phyloP scores from a whole-genome alignment of 495 filamentous ascomycete genomes.

The Neurospora cerealis region DNA sequence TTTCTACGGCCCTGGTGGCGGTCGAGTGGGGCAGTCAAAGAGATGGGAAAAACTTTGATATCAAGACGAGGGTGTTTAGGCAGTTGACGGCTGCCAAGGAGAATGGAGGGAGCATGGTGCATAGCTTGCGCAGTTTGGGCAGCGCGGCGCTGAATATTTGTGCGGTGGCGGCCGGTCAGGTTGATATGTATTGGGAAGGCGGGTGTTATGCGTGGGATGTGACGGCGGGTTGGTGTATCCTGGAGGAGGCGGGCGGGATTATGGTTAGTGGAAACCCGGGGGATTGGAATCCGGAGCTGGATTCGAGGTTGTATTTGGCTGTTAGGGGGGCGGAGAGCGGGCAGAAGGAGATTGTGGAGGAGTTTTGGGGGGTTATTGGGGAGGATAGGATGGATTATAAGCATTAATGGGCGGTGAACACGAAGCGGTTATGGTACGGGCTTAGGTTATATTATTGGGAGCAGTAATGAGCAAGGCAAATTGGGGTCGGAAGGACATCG shows the following conservation, averaged over 20 bases:
- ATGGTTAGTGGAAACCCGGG: conserved; percentile 72
- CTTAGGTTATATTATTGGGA: not conserved
- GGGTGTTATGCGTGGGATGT: conserved; percentile 96
- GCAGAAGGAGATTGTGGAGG: conserved; percentile 66
- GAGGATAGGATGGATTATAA: conserved; percentile 42
- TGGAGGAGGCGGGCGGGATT: conserved; percentile 73
- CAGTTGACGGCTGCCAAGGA: conserved; percentile 53
- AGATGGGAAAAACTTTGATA: conserved; percentile 61
- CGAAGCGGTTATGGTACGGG: not conserved
- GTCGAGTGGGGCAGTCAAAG: conserved; percentile 75
- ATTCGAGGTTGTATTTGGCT: conserved; percentile 69
- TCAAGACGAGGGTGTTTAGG: conserved; percentile 61
- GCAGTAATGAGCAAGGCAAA: not conserved
- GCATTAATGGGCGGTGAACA: conserved; percentile 2
- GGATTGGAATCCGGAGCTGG: conserved; percentile 63
- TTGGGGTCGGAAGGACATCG: not conserved
- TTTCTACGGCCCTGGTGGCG: conserved; percentile 54
- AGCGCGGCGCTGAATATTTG: conserved; percentile 79
- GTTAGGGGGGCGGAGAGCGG: conserved; percentile 56
- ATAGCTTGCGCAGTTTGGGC: conserved; percentile 63
- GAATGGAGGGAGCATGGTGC: conserved; percentile 72
- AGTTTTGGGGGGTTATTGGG: conserved; percentile 58
- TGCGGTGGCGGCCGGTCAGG: conserved; percentile 62
- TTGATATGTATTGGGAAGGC: conserved; percentile 89
- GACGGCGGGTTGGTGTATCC: conserved; percentile 80